Evolutionary conservation across 2,329 filamentous ascomycete species (phyloP), one percentile per base, ranked within the genome.

Genomic region (Claviceps sp.): DNA sequence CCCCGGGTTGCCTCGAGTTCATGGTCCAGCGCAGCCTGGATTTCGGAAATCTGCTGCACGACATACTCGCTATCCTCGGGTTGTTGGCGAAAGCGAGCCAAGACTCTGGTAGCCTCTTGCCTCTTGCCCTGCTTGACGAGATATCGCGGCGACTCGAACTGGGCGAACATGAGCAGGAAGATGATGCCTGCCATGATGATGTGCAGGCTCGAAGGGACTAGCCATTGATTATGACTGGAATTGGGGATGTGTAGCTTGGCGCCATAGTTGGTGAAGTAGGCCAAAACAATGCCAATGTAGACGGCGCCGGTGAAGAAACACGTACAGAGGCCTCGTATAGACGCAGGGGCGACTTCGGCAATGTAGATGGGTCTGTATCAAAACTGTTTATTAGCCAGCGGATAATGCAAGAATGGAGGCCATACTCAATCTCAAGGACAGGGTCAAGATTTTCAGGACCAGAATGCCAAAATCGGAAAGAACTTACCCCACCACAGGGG

Each of bases 111-210:
- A 4, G 82, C 84, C 59, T 81, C 60, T 53, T 84, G 81, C 7
- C 76, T 62, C 37, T 78, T 72, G 37, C 79, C 79, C 50, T 77
- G 67, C 64, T 85, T 87, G 65, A 87, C 70, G 7, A 88, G 75
- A 67, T 76, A 88, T 9, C 85, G 80, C 0, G 85, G 85, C 0
- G 84, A 87, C 63, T 89, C 85, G 52, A 73, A 74, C 56, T 84
- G 78, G 58, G 85, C 76, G 63, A 87, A 83, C 11, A 80, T 85
- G 14, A 89, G 72, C 52, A 79, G 59, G 61, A 87, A 77, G 62
- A 89, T 88, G 54, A 90, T 67, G 4, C 78, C 78, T 2, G 85
- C 82, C 61, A 90, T 89, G 61, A 89, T 89, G 64, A 91, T 72
- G 63, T 91, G 86, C 53, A 90, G 71, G 58, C 80, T 82, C 43